A percentile compares a stretch with the other conserved stretches of the same genome.
Conservation (phyloP, 163 green algal genomes). For the Volvox carteri region DNA sequence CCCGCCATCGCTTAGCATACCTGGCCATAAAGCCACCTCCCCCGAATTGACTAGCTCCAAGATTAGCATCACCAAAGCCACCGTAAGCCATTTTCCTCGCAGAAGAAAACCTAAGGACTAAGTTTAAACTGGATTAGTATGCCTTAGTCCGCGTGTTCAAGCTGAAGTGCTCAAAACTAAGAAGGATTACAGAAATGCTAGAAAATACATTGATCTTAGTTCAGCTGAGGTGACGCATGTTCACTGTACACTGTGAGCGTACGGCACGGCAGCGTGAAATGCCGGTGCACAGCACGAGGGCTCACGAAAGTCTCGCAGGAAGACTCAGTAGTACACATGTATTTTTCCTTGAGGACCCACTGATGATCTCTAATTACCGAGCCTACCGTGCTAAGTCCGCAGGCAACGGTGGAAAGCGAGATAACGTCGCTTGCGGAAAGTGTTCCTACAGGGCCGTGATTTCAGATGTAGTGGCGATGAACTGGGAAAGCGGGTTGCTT, state of each 20-base stretch:
- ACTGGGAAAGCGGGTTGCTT: too few relatives aligned
- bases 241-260: too few relatives aligned
- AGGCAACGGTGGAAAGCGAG: too few relatives aligned
- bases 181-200: too few relatives aligned
- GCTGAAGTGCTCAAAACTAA: too few relatives aligned
- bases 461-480: too few relatives aligned
- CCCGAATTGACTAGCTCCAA: conserved; percentile 42
- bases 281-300: background rate
- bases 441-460: too few relatives aligned
- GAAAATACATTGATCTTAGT: background rate
- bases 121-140: background rate
- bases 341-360: background rate
- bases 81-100: background rate
- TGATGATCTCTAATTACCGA: background rate
- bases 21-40: conserved; percentile 50
- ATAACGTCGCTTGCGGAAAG: too few relatives aligned
- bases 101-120: background rate
- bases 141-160: too few relatives aligned
- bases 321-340: background rate
- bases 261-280: conserved; percentile 18
- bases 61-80: background rate
- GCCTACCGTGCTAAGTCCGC: too few relatives aligned
- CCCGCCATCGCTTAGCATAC: conserved; percentile 28
- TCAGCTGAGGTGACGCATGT: too few relatives aligned
- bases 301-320: too few relatives aligned